Evolutionary conservation across 345 rosid genomes (phyloP).

Genomic region (Cardiospermum halicacabum): DNA sequence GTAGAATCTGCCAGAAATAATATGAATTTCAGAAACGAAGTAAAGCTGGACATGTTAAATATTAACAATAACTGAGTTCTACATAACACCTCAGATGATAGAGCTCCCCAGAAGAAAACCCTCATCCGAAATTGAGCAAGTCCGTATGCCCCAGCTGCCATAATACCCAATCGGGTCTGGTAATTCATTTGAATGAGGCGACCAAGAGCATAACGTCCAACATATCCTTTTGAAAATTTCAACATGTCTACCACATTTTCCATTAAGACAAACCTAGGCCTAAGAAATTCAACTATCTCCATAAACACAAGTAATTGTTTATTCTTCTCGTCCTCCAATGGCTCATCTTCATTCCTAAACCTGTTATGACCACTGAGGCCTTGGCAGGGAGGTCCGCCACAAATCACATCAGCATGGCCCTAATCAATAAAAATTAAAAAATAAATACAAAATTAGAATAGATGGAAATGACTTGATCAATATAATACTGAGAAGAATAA

Average conservation of each 20-base stretch:
- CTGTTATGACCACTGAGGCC: constrained; percentile 81
- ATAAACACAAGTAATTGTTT: constrained; percentile 55
- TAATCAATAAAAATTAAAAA: constrained; percentile 14
- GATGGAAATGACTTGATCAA: too few species aligned
- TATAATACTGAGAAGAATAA: background rate
- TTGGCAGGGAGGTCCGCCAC: constrained; percentile 93
- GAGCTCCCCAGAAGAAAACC: constrained; percentile 81
- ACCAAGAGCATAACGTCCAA: constrained; percentile 70
- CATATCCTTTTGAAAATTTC: constrained; percentile 46
- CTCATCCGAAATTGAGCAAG: constrained; percentile 81
- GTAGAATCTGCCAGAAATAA: constrained; percentile 41
- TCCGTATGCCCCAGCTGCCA: constrained; percentile 89
- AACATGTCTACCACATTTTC: constrained; percentile 79
- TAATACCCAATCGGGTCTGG: constrained; percentile 69
- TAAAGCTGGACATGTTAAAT: background rate
- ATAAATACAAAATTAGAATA: background rate
- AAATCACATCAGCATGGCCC: constrained; percentile 69
- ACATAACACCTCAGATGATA: constrained; percentile 39
- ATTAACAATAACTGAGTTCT: too few species aligned
- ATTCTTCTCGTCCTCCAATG: constrained; percentile 59
- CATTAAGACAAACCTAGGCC: constrained; percentile 69
- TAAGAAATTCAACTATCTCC: constrained; percentile 59
- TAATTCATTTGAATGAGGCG: constrained; percentile 59
- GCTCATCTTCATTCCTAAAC: constrained; percentile 41
- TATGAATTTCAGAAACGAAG: constrained; percentile 5